A percentile compares a stretch with the other conserved stretches of the same genome.
phyloP scores from a whole-genome alignment of 108 stramenopile species.

The Fragilariopsis cylindrus region DNA sequence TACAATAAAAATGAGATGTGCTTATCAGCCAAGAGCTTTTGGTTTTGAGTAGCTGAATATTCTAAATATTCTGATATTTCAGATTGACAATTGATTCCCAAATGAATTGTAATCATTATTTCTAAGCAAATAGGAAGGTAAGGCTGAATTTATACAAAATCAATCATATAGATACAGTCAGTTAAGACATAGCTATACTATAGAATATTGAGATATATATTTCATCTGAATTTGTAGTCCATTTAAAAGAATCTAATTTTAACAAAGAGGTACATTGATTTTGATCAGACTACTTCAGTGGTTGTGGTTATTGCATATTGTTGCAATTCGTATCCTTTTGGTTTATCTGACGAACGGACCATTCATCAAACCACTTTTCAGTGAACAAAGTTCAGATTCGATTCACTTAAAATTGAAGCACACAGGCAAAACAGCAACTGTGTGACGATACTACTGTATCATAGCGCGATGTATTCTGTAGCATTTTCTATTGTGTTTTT shows the following conservation, averaged over 20 bases:
- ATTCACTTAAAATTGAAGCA: not conserved
- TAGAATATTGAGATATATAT: too few species aligned
- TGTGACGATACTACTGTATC: not conserved
- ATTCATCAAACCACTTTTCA: conserved; percentile 1
- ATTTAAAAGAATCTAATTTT: conserved; percentile 2
- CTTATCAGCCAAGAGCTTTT: too few species aligned
- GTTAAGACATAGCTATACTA: too few species aligned
- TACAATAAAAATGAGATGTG: too few species aligned
- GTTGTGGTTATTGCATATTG: conserved; percentile 5
- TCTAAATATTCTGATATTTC: too few species aligned
- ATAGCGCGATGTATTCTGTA: conserved; percentile 5
- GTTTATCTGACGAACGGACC: not conserved
- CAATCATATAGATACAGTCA: too few species aligned
- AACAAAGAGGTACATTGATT: not conserved
- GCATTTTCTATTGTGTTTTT: not conserved
- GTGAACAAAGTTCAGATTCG: conserved; percentile 1
- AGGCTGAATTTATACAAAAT: too few species aligned
- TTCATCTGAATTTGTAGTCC: not conserved
- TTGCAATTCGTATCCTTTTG: conserved; percentile 4
- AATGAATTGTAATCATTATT: too few species aligned
- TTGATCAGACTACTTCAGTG: not conserved
- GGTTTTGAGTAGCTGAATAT: too few species aligned
- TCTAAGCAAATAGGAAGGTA: too few species aligned
- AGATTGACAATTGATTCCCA: too few species aligned
- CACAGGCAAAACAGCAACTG: not conserved